A percentile compares a stretch with the other conserved stretches of the same genome.
These are phyloP conservation scores for Aspergillus neoniger DNA, from an alignment of 2,329 filamentous ascomycete species.

Conservation along the genomic window DNA sequence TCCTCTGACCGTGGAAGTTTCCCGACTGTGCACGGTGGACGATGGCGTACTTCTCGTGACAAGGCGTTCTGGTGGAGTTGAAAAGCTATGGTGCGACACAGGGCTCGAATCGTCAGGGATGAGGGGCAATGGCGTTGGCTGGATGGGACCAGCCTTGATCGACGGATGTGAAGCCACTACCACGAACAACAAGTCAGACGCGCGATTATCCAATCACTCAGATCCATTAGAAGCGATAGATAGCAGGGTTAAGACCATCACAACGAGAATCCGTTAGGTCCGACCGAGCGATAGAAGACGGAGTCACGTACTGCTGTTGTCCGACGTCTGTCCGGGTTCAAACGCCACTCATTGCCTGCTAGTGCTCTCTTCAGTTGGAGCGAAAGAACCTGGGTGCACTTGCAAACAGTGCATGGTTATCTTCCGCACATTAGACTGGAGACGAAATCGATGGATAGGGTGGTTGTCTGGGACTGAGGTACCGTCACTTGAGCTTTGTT, in stretches of 20 bases:
- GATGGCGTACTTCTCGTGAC: conserved; percentile 40
- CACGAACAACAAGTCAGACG: conserved; percentile 15
- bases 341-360: conserved; percentile 19
- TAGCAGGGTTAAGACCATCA: not conserved
- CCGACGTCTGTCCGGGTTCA: conserved; percentile 16
- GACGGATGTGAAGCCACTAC: conserved; percentile 42
- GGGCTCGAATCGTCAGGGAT: conserved; percentile 42
- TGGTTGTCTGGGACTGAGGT: conserved; percentile 8
- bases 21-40: conserved; percentile 45
- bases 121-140: conserved; percentile 43
- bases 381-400: conserved; percentile 15
- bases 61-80: conserved; percentile 42
- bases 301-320: conserved; percentile 24
- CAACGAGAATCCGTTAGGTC: conserved; percentile 12
- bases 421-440: conserved; percentile 14
- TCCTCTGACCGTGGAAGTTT: conserved; percentile 47
- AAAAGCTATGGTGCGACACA: conserved; percentile 40
- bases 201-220: not conserved
- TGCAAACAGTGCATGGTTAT: conserved; percentile 26
- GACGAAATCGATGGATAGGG: conserved; percentile 7
- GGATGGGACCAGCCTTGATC: conserved; percentile 41
- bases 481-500: conserved; percentile 6
- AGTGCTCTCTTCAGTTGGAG: conserved; percentile 19
- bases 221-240: not conserved
- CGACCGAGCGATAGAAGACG: not conserved